Evolutionary conservation across 2,329 filamentous ascomycete species (phyloP).

Genomic region (Kalmusia sp.): DNA sequence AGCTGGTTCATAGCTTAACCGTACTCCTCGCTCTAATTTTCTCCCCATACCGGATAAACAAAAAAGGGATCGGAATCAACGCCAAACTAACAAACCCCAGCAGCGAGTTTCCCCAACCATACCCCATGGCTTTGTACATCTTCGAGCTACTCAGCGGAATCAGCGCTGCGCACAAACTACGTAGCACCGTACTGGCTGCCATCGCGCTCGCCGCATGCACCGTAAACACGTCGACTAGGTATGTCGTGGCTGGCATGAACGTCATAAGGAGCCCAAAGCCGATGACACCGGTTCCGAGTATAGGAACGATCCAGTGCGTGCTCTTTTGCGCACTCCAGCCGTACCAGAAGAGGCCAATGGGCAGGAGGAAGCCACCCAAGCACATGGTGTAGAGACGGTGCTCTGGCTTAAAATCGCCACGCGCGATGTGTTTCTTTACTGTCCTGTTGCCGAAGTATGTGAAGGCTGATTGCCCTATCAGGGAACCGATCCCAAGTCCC

Average conservation of each 20-base stretch:
- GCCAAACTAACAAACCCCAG: constrained; percentile 42
- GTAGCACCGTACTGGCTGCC: constrained; percentile 50
- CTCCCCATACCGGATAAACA: constrained; percentile 46
- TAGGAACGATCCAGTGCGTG: constrained; percentile 46
- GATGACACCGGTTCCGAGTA: constrained; percentile 41
- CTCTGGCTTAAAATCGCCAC: constrained; percentile 44
- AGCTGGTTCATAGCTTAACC: constrained; percentile 30
- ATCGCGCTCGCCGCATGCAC: constrained; percentile 51
- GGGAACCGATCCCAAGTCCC: constrained; percentile 50
- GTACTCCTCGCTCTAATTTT: constrained; percentile 34
- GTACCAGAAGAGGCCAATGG: constrained; percentile 47
- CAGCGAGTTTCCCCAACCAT: constrained; percentile 49
- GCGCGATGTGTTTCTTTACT: constrained; percentile 34
- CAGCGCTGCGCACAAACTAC: constrained; percentile 47
- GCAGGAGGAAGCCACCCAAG: constrained; percentile 40
- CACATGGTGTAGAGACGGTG: constrained; percentile 45
- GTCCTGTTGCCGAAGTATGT: constrained; percentile 41
- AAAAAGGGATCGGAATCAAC: constrained; percentile 43
- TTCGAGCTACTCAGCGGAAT: constrained; percentile 48
- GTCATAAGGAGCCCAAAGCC: constrained; percentile 45
- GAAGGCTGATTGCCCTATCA: constrained; percentile 44
- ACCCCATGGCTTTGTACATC: constrained; percentile 49
- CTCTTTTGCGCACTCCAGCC: constrained; percentile 44
- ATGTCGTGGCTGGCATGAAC: constrained; percentile 49
- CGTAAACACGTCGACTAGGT: constrained; percentile 52